Evolutionary conservation across 2,329 filamentous ascomycete genomes (phyloP).

Genomic region (Fusarium multiceps): DNA sequence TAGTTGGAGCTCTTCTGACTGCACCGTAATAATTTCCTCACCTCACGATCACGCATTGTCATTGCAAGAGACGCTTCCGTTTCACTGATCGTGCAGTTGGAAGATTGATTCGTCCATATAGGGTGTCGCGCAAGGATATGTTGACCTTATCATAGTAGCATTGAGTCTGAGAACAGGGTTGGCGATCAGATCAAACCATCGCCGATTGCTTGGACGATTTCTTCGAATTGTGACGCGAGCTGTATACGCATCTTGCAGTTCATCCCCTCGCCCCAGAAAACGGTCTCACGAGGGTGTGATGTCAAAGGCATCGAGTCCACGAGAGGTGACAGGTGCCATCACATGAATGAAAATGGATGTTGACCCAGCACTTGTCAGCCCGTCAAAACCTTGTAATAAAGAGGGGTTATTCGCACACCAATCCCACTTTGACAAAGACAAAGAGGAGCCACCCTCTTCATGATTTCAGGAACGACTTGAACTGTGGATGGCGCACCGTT

Average conservation of each 20-base stretch:
- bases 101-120: background rate
- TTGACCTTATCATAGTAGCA: conserved; percentile 51
- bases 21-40: background rate
- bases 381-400: conserved; percentile 34
- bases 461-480: conserved; percentile 32
- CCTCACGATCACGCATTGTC: background rate
- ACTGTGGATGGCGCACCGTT: conserved; percentile 22
- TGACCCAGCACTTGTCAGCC: conserved; percentile 16
- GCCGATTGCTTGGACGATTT: background rate
- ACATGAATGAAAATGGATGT: conserved; percentile 15
- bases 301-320: conserved; percentile 27
- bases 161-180: conserved; percentile 28
- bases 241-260: conserved; percentile 20
- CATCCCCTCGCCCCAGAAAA: conserved; percentile 6
- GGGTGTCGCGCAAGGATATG: background rate
- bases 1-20: background rate
- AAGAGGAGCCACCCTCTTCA: conserved; percentile 29
- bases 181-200: conserved; percentile 23
- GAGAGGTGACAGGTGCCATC: conserved; percentile 31
- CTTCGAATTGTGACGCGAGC: conserved; percentile 5
- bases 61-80: background rate
- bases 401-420: conserved; percentile 27
- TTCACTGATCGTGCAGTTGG: background rate
- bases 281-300: conserved; percentile 34
- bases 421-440: conserved; percentile 26